Conservation (phyloP, 2,329 filamentous ascomycete genomes). For the Fusarium odoratissimum region DNA sequence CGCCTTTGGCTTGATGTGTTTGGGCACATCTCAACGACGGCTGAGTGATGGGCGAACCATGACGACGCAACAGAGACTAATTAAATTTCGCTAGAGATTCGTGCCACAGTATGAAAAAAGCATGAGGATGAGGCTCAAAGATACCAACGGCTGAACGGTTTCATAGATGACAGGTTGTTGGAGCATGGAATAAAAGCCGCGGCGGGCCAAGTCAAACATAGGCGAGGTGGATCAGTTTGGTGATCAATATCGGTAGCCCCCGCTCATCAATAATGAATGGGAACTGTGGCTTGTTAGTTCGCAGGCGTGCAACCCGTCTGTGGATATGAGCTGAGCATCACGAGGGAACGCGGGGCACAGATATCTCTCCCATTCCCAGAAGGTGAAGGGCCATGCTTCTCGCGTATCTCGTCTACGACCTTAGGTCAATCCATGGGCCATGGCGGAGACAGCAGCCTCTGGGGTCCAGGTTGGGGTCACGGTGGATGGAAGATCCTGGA, state of each 20-base stretch:
- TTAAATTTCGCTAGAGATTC: constrained; percentile 7
- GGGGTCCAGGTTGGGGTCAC: constrained; percentile 32
- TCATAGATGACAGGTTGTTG: constrained; percentile 8
- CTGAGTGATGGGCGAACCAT: constrained; percentile 5
- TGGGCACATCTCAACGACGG: neutral
- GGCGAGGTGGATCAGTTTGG: constrained; percentile 31
- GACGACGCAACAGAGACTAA: constrained; percentile 18
- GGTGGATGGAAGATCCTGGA: constrained; percentile 38
- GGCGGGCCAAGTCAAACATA: constrained; percentile 31
- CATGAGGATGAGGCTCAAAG: constrained; percentile 28
- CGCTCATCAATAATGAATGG: constrained; percentile 7
- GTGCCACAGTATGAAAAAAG: constrained; percentile 8
- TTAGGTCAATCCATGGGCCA: constrained; percentile 33
- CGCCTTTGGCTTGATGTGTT: constrained; percentile 8
- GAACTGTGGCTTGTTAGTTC: constrained; percentile 42
- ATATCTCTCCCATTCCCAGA: constrained; percentile 20
- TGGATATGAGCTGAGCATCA: constrained; percentile 38
- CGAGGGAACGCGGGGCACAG: constrained; percentile 39
- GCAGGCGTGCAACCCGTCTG: constrained; percentile 15
- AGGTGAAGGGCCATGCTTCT: constrained; percentile 38
- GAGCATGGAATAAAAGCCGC: constrained; percentile 27
- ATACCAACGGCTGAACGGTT: constrained; percentile 31
- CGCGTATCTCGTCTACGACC: constrained; percentile 41
- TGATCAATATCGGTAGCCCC: constrained; percentile 33
- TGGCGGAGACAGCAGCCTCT: constrained; percentile 30